Base-by-base conservation (phyloP, 257 asterid genomes). In the Scutellaria barbata region DNA sequence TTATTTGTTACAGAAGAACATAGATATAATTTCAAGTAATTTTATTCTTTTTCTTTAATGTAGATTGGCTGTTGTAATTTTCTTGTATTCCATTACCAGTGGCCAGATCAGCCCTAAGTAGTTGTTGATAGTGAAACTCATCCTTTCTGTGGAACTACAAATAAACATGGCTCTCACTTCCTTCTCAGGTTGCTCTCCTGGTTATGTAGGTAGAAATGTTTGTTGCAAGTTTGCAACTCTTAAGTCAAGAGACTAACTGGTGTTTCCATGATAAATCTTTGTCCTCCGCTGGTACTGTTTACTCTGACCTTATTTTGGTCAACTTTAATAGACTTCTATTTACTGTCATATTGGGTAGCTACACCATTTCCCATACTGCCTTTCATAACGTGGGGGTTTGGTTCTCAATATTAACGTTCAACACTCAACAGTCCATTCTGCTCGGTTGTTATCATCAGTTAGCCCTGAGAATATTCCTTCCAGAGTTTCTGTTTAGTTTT, bases 191-290 rank as follows among this genome's bases (percentile, higher is more conserved):
- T 10, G 18, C 62, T 66, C 16, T 8, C 46, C 14, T 63, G 57
- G 57, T 63, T 68, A 50, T 45, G 40, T 60, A 33, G 47, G 62
- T 39, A 16, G 61, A 60, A 8, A 61, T 60, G 50, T 50, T 48
- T 47, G 52, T 71, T 60, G 16, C 53, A 39, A 46, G 69, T 71
- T 70, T 60, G 76, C 51, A 60, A 58, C 59, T 71, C 35, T 51
- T 47, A 18, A 48, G 12, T 46, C 45, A 61, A 55, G 66, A 50
- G 51, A 13, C 14, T 25, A 48, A 22, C 9, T 14, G 42, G 11
- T 48, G 18, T 54, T 73, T 53, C 25, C 35, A n/a, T 63, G 57
- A 63, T 42, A 54, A 30, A 65, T 73, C 56, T 30, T 55, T 14
- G 13, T 25, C 58, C 10, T 42, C 16, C 11, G 48, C 65, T 63